Base-by-base conservation (phyloP, 768 basidiomycete species). In the Boletus bicolor region DNA sequence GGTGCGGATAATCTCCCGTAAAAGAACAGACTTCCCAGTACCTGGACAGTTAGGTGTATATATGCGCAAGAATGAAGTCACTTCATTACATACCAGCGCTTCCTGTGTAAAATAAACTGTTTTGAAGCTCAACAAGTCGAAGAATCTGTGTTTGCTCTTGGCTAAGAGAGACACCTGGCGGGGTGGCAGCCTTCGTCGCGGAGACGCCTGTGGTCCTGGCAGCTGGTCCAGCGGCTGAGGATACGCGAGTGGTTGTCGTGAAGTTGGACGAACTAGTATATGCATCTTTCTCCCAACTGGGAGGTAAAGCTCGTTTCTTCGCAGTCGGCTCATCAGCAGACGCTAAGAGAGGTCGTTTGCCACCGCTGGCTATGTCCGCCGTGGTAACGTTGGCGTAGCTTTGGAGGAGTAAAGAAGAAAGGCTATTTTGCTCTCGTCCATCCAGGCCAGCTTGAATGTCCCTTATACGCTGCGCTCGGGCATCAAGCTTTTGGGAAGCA, bases 71-170 rank as follows among this genome's bases (percentile, higher is more conserved):
- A 41, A 56, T 53, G 17, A 59, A 53, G 43, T 46, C 17, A 41
- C 15, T 37, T 35, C 42, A 45, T 45, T 32, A 72, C 85, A 60
- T 59, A 97, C 95, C 96, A 56, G 97, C 97, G 76, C 91, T 93
- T 28, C 97, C 97, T 2, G 96, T 99, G 71, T 98, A 99, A 66
- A 99, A 99, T 32, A 98, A 66, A 64, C 85, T 96, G 44, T 84
- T 71, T 3, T 83, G 85, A 12, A 82, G 76, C 35, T 86, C 75
- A 1, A 94, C 94, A 36, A 97, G 77, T 55, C 82, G 79, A 57
- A 97, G 75, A 46, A 99, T 91, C 56, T 87, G 82, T 49, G 77
- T 85, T 72, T 99, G 97, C 66, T 98, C 95, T 56, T 80, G 73
- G 70, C 93, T 96, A 55, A 98, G 77, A 59, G 82, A 80, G 19